Conservation (phyloP, 495 filamentous ascomycete species). For the Tuber brumale region DNA sequence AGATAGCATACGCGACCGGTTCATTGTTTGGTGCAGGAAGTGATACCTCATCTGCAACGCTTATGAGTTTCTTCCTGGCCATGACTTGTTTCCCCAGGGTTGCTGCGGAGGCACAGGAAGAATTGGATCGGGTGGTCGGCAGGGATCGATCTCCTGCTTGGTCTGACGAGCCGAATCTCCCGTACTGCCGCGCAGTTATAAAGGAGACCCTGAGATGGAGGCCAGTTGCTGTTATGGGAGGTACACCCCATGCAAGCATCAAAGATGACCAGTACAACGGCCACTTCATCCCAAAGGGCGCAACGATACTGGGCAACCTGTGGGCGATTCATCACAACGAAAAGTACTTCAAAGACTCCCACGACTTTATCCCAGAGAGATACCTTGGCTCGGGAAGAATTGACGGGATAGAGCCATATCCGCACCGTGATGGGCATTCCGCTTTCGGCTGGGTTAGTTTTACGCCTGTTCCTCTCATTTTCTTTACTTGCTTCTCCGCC, state of each 20-base stretch:
- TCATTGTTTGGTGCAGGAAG: slow-evolving; percentile 60
- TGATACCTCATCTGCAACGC: slow-evolving; percentile 59
- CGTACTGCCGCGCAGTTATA: slow-evolving; percentile 50
- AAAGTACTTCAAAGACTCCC: slow-evolving; percentile 54
- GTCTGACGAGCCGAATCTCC: slow-evolving; percentile 49
- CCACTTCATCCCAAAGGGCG: slow-evolving; percentile 50
- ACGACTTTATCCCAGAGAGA: slow-evolving; percentile 53
- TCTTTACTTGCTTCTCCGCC: neutral
- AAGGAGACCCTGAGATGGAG: slow-evolving; percentile 59
- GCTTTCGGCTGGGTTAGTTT: slow-evolving; percentile 49
- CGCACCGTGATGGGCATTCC: slow-evolving; percentile 46
- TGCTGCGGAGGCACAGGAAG: slow-evolving; percentile 49
- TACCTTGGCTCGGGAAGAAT: slow-evolving; percentile 47
- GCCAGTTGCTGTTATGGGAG: slow-evolving; percentile 55
- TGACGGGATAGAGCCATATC: slow-evolving; percentile 44
- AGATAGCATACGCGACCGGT: slow-evolving; percentile 56
- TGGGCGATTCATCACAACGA: slow-evolving; percentile 61
- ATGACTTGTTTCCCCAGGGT: slow-evolving; percentile 51
- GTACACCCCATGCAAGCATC: slow-evolving; percentile 57
- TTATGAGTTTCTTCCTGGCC: slow-evolving; percentile 57
- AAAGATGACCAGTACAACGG: slow-evolving; percentile 55
- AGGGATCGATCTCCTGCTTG: slow-evolving; percentile 49
- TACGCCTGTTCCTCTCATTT: slow-evolving; percentile 3
- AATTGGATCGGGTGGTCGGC: slow-evolving; percentile 55
- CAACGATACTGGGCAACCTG: slow-evolving; percentile 57